phyloP scores from a whole-genome alignment of 2,329 filamentous ascomycete genomes.

The Colletotrichum siamense region DNA sequence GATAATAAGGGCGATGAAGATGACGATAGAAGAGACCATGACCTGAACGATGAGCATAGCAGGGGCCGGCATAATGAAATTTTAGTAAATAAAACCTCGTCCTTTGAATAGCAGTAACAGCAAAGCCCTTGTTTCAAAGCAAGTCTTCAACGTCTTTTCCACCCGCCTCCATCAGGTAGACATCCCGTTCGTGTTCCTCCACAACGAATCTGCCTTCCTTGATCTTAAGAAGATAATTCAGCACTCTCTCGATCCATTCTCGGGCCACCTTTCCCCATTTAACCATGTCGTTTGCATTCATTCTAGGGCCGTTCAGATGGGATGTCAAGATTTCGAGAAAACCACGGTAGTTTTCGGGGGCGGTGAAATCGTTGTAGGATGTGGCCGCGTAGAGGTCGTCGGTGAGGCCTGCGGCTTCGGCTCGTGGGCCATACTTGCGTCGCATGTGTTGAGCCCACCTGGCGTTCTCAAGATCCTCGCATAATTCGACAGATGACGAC shows the following conservation, averaged over 20 bases:
- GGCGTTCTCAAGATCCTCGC: not conserved
- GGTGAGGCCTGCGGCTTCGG: not conserved
- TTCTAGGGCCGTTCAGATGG: not conserved
- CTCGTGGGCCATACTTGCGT: not conserved
- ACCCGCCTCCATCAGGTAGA: not conserved
- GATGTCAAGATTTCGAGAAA: not conserved
- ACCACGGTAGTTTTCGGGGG: not conserved
- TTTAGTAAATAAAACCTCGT: not conserved
- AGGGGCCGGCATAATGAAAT: not conserved
- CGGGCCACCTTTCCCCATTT: not conserved
- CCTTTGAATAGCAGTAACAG: not conserved
- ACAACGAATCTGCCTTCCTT: not conserved
- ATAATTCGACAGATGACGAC: not conserved
- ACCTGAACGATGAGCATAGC: not conserved
- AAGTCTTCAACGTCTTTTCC: not conserved
- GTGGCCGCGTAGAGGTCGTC: not conserved
- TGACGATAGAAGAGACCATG: not conserved
- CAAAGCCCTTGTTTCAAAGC: not conserved
- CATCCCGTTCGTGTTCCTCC: not conserved
- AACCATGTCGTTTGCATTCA: not conserved
- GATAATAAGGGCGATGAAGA: not conserved
- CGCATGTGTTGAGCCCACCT: not conserved
- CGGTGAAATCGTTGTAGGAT: not conserved
- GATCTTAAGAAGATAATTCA: not conserved
- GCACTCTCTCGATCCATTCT: not conserved